These are phyloP conservation scores for Sugiyamaella qingdaonensis DNA, from an alignment of 805 yeast genomes.

Conservation along the genomic window DNA sequence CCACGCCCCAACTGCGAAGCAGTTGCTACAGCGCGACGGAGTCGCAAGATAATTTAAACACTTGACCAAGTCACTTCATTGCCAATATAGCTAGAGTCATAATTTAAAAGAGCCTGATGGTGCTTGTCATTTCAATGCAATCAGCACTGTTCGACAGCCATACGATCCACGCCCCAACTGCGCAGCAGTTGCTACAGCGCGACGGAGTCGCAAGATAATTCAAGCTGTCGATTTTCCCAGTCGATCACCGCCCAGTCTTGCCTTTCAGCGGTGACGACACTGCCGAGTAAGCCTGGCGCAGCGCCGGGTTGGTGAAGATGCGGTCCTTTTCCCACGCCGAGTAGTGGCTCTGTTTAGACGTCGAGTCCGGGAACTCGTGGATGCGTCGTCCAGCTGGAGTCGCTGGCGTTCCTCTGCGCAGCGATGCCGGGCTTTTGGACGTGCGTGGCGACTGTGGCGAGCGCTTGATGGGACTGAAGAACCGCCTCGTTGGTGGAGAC, in stretches of 20 bases:
- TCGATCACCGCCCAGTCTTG: background rate
- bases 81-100: too few relatives aligned
- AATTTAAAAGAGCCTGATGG: too few relatives aligned
- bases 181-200: too few relatives aligned
- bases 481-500: background rate
- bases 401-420: background rate
- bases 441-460: background rate
- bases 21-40: too few relatives aligned
- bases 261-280: background rate
- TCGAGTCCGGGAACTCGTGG: background rate
- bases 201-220: too few relatives aligned
- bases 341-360: background rate
- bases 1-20: too few relatives aligned
- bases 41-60: too few relatives aligned
- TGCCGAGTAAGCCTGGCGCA: background rate
- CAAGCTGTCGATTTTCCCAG: too few relatives aligned
- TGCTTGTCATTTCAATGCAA: too few relatives aligned
- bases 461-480: background rate
- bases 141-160: too few relatives aligned
- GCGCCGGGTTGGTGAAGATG: background rate
- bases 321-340: constrained; percentile 7
- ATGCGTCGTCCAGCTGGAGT: background rate
- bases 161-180: too few relatives aligned
- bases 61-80: too few relatives aligned
- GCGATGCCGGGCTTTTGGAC: background rate